Evolutionary conservation across 2,329 filamentous ascomycete species (phyloP).

Genomic region (Thelonectria blattea): DNA sequence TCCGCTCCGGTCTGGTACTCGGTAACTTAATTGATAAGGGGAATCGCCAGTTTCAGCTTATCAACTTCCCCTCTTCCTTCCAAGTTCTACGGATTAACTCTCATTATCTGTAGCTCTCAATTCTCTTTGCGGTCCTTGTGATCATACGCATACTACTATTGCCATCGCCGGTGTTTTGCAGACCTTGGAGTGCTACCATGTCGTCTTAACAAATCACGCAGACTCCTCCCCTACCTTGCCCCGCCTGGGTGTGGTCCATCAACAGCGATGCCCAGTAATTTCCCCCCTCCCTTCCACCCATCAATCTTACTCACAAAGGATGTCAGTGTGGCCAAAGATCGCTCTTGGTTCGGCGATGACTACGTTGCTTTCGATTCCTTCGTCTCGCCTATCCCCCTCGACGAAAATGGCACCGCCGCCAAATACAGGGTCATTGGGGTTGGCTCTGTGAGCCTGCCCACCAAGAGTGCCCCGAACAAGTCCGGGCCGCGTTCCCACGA

Average conservation of each 20-base stretch:
- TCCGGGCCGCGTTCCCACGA: too few relatives aligned
- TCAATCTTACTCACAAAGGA: not conserved
- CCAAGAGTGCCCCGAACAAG: not conserved
- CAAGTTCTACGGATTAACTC: too few relatives aligned
- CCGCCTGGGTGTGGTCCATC: not conserved
- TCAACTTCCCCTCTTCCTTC: too few relatives aligned
- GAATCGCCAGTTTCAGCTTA: too few relatives aligned
- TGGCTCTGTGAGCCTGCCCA: slow-evolving; percentile 11
- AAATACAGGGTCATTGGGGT: slow-evolving; percentile 10
- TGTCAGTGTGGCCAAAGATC: slow-evolving; percentile 20
- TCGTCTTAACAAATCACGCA: not conserved
- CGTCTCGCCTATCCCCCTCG: not conserved
- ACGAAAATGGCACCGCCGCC: not conserved
- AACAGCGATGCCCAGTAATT: not conserved
- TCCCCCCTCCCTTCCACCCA: too few relatives aligned
- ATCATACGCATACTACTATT: too few relatives aligned
- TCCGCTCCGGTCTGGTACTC: too few relatives aligned
- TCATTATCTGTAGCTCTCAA: too few relatives aligned
- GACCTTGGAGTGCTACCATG: not conserved
- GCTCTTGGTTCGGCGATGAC: slow-evolving; percentile 22
- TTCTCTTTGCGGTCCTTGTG: too few relatives aligned
- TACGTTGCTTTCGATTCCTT: slow-evolving; percentile 9
- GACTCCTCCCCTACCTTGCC: not conserved
- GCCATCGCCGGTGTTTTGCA: too few relatives aligned
- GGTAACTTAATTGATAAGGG: too few relatives aligned